Conservation (phyloP, 2,329 filamentous ascomycete species). For the Neonectria coccinea region DNA sequence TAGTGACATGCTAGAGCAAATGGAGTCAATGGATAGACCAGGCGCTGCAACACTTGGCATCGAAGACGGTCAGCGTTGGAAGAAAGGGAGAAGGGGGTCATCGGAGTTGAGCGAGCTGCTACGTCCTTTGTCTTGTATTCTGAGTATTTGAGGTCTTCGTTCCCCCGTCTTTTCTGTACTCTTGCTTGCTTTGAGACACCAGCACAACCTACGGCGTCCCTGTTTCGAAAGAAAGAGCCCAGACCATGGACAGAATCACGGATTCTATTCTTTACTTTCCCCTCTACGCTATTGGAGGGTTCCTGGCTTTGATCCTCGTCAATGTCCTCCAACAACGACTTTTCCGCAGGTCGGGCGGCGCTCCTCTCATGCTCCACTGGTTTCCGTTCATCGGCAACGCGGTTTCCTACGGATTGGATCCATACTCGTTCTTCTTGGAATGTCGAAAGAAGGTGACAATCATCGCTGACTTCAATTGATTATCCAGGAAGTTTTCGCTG, state of each 20-base stretch:
- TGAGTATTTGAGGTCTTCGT: background rate
- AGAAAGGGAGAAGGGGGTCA: background rate
- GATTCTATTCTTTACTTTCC: slow-evolving; percentile 20
- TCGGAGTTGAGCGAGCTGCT: background rate
- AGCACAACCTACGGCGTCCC: background rate
- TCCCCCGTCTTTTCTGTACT: background rate
- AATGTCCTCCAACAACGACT: slow-evolving; percentile 36
- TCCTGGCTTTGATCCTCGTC: slow-evolving; percentile 19
- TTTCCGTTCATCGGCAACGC: slow-evolving; percentile 76
- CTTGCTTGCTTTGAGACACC: background rate
- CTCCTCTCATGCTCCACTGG: slow-evolving; percentile 69
- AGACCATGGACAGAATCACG: slow-evolving; percentile 12
- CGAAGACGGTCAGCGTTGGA: background rate
- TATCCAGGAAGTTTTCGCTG: background rate
- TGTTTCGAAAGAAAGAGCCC: background rate
- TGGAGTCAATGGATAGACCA: background rate
- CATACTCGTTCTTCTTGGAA: slow-evolving; percentile 73
- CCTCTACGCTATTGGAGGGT: slow-evolving; percentile 16
- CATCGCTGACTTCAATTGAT: background rate
- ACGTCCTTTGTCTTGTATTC: background rate
- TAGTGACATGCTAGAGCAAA: background rate
- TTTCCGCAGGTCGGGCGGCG: slow-evolving; percentile 48
- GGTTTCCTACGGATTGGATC: slow-evolving; percentile 77
- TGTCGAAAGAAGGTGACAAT: slow-evolving; percentile 72
- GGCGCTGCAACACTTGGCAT: background rate